Evolutionary conservation across 164 flowering plant species (phyloP), one percentile per base, ranked within the genome.

Genomic region (Vitis riparia): DNA sequence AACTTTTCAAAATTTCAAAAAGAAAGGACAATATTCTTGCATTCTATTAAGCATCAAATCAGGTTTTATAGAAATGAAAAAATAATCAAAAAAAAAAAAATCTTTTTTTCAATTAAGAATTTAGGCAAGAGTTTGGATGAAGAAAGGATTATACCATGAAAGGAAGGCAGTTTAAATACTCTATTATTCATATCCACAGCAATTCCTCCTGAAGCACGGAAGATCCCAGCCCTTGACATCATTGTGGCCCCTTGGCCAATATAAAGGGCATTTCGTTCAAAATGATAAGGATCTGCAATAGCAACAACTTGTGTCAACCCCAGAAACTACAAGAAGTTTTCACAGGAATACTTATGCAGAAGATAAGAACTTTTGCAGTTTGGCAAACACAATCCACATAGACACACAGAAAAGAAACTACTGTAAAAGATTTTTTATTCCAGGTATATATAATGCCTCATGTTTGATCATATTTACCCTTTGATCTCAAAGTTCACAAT

Each of bases 191-290:
- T 82, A 73, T 89, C 89, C 71, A 96, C 85, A 19, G 97, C 98
- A 80, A 88, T 58, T 59, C 98, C 98, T 62, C 83, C 60, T 51
- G 78, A 66, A 59, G 70, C 97, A 71, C 98, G 91, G 59, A 96
- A 96, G 5, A 91, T 85, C 73, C 98, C 97, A 75, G 97, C 86
- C 79, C 99, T 91, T 48, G 98, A 90, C 88, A 93, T 52, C 86
- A 77, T 82, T 60, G 97, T 53, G 44, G 63, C 85, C 79, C 99
- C 99, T 81, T 85, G 89, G 56, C 99, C 99, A 83, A 96, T 91
- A 77, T 93, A 96, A 27, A 96, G 69, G 68, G 95, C 98, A 66
- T 69, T 80, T 68, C 98, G 77, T 83, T 93, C 91, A 70, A 67
- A 47, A 75, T 88, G 80, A 69, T 80, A 81, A 66, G 97, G 93